Evolutionary conservation across 768 basidiomycete genomes (phyloP).

Genomic region (Gelatoporia subvermispora): DNA sequence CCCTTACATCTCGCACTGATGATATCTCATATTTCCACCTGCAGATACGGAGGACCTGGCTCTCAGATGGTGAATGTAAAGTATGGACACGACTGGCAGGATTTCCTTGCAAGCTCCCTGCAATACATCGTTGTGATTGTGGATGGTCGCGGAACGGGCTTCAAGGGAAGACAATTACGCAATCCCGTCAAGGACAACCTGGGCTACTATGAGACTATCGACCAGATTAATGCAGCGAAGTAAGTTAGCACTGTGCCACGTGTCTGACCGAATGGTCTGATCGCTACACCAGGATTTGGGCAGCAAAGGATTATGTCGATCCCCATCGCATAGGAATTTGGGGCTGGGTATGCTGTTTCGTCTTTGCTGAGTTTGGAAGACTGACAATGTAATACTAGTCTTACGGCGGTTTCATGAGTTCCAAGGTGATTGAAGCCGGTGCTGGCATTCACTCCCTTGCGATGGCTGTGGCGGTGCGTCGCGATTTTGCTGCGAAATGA

Average conservation of each 20-base stretch:
- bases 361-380: neutral
- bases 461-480: slow-evolving; percentile 82
- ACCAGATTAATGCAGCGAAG: slow-evolving; percentile 89
- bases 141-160: slow-evolving; percentile 93
- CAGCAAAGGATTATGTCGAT: slow-evolving; percentile 84
- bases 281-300: slow-evolving; percentile 58
- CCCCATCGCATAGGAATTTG: slow-evolving; percentile 86
- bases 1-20: neutral
- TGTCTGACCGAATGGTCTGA: neutral
- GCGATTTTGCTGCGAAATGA: neutral
- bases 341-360: slow-evolving; percentile 78
- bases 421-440: slow-evolving; percentile 87
- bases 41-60: slow-evolving; percentile 85
- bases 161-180: slow-evolving; percentile 76
- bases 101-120: slow-evolving; percentile 75
- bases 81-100: slow-evolving; percentile 79
- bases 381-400: slow-evolving; percentile 45
- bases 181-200: slow-evolving; percentile 87
- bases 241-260: slow-evolving; percentile 30
- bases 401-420: slow-evolving; percentile 94
- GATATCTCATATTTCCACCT: neutral
- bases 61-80: slow-evolving; percentile 71
- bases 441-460: slow-evolving; percentile 87
- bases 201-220: slow-evolving; percentile 83
- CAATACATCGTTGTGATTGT: slow-evolving; percentile 85